phyloP scores from a whole-genome alignment of 768 basidiomycete genomes.

The Tubosaeta sp. region DNA sequence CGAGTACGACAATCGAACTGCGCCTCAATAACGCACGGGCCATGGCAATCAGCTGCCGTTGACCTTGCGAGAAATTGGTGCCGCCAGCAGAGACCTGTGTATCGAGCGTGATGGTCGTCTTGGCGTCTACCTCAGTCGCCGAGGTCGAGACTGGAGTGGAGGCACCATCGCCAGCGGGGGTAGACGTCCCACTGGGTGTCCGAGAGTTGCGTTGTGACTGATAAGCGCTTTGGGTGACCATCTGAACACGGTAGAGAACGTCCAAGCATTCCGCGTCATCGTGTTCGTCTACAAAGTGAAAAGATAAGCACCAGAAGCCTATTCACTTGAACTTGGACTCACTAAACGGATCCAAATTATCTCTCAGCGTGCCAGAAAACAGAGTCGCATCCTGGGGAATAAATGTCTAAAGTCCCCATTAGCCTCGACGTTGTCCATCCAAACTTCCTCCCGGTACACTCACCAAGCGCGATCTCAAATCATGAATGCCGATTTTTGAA shows the following conservation, averaged over 20 bases:
- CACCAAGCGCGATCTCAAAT: constrained; percentile 72
- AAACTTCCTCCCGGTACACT: constrained; percentile 20
- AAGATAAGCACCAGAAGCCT: neutral
- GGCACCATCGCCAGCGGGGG: constrained; percentile 37
- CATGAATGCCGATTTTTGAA: constrained; percentile 77
- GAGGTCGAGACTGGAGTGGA: constrained; percentile 39
- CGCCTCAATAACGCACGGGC: constrained; percentile 72
- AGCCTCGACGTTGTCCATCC: neutral
- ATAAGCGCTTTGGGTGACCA: constrained; percentile 51
- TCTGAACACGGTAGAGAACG: constrained; percentile 76
- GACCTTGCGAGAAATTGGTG: constrained; percentile 89
- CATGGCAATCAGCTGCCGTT: constrained; percentile 85
- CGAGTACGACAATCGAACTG: constrained; percentile 71
- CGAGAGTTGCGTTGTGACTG: constrained; percentile 50
- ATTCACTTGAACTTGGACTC: neutral
- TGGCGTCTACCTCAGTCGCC: constrained; percentile 53
- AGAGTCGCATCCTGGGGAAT: constrained; percentile 75
- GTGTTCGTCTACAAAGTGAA: constrained; percentile 52
- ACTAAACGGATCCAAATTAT: constrained; percentile 74
- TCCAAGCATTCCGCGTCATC: constrained; percentile 77
- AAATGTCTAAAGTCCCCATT: constrained; percentile 50
- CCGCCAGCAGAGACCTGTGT: constrained; percentile 84
- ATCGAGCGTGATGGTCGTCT: constrained; percentile 59
- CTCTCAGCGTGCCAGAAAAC: constrained; percentile 75
- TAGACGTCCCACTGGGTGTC: constrained; percentile 41